Evolutionary conservation across 2,329 filamentous ascomycete species (phyloP).

Genomic region (Sporothrix protearum): DNA sequence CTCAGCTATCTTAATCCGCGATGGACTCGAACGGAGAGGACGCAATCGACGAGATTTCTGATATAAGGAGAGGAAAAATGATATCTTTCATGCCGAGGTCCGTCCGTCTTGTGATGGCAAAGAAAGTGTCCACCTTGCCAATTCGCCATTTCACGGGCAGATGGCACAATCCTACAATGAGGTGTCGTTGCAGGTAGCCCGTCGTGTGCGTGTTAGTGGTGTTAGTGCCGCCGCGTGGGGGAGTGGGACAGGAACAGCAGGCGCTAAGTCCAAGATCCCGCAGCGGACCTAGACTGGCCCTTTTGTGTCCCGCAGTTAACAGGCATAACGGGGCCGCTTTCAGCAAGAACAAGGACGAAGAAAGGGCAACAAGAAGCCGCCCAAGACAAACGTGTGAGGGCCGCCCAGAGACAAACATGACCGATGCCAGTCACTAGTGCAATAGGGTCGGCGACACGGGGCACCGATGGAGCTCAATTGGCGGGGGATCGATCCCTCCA

Average conservation of each 20-base stretch:
- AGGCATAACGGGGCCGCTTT: background rate
- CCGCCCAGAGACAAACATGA: background rate
- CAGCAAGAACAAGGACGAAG: background rate
- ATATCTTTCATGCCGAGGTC: background rate
- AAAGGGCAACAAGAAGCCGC: background rate
- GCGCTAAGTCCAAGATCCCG: background rate
- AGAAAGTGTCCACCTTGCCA: background rate
- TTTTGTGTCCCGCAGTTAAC: too few species aligned
- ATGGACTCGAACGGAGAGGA: background rate
- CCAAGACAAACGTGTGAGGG: background rate
- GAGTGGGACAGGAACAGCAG: background rate
- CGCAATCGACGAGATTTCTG: background rate
- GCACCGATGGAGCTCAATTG: background rate
- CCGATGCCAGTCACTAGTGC: conserved; percentile 7
- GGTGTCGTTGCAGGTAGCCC: background rate
- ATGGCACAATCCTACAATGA: conserved; percentile 11
- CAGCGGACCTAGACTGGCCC: background rate
- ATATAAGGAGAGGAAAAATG: background rate
- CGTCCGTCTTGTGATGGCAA: background rate
- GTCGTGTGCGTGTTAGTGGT: background rate
- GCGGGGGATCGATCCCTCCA: background rate
- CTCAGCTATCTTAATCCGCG: background rate
- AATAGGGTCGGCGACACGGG: background rate
- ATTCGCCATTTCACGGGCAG: background rate
- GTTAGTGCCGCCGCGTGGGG: conserved; percentile 13